A percentile compares a stretch with the other conserved stretches of the same genome.
These are phyloP conservation scores for Borovskyia barvae DNA, from an alignment of 208 protist species.

Conservation along the genomic window DNA sequence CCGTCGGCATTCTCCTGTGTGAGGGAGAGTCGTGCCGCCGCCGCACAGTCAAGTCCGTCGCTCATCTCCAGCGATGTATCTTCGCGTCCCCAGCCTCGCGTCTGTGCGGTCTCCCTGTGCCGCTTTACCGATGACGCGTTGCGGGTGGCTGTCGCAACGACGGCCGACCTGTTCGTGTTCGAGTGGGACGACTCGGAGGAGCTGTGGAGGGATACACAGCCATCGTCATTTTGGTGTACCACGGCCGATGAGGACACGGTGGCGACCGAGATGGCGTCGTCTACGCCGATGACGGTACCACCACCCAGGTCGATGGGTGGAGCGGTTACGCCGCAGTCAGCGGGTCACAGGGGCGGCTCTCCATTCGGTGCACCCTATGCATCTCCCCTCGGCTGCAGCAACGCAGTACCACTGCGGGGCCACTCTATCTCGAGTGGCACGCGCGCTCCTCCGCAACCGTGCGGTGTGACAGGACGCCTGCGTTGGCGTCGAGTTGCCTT, in stretches of 20 bases:
- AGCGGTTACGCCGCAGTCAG: neutral
- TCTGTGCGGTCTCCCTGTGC: constrained; percentile 42
- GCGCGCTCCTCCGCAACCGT: neutral
- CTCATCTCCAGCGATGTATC: neutral
- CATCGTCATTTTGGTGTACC: constrained; percentile 13
- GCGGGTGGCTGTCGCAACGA: constrained; percentile 48
- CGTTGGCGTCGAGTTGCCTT: constrained; percentile 19
- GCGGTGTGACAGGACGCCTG: constrained; percentile 11
- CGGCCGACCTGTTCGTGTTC: constrained; percentile 33
- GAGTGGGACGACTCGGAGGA: constrained; percentile 45
- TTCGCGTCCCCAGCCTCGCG: neutral
- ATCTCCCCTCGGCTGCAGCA: neutral
- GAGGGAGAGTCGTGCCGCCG: too few relatives aligned
- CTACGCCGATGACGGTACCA: neutral
- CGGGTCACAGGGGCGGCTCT: neutral
- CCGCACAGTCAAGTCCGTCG: neutral
- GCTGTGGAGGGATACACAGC: constrained; percentile 27
- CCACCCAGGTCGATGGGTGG: neutral
- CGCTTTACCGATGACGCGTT: constrained; percentile 39
- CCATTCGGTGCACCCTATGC: neutral
- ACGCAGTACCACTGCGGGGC: neutral
- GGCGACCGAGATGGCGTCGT: constrained; percentile 1
- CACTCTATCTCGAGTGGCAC: too few relatives aligned
- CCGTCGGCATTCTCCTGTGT: too few relatives aligned
- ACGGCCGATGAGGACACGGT: constrained; percentile 1